phyloP scores from a whole-genome alignment of 2,329 filamentous ascomycete species.

The Pseudogymnoascus sp. region DNA sequence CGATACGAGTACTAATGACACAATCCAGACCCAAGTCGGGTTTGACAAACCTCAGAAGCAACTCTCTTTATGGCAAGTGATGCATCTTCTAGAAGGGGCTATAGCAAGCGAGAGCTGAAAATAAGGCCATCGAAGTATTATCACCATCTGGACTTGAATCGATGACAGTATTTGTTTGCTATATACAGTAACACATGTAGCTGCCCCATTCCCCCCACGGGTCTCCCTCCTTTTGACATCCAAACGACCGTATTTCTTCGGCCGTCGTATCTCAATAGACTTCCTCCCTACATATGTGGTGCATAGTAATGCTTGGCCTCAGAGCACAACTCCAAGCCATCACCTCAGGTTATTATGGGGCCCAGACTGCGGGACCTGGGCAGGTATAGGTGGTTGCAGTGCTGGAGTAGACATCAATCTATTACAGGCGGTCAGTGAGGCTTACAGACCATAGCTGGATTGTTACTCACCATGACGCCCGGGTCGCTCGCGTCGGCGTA shows the following conservation, averaged over 20 bases:
- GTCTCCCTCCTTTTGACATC: not conserved
- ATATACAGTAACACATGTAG: not conserved
- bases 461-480: slow-evolving; percentile 29
- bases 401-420: slow-evolving; percentile 42
- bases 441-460: not conserved
- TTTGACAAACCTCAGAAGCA: not conserved
- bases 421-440: slow-evolving; percentile 12
- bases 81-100: not conserved
- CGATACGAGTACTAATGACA: too few species aligned
- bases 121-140: not conserved
- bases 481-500: slow-evolving; percentile 20
- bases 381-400: slow-evolving; percentile 39
- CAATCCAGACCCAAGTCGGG: not conserved
- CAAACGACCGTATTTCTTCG: not conserved
- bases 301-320: not conserved
- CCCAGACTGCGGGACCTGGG: slow-evolving; percentile 43
- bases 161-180: not conserved
- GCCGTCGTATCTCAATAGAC: not conserved
- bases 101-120: not conserved
- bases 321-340: not conserved
- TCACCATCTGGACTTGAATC: not conserved
- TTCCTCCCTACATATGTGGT: not conserved
- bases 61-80: not conserved
- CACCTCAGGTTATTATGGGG: not conserved
- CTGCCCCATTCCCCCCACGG: not conserved